Evolutionary conservation across 1,139 yeast species (phyloP).

Genomic region (Suhomyces taliae): DNA sequence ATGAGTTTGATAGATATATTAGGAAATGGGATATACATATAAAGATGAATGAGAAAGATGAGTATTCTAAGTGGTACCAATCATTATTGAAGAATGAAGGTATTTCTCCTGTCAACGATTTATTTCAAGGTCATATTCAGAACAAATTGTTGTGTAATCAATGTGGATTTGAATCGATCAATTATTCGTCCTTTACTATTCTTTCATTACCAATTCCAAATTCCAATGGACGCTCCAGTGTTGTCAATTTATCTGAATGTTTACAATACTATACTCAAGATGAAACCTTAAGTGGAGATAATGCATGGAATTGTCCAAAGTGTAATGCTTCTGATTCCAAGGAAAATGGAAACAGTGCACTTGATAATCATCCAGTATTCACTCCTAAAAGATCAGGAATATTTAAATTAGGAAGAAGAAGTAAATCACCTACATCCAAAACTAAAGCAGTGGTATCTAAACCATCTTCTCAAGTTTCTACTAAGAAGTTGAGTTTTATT

Average conservation of each 20-base stretch:
- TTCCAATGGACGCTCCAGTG: constrained; percentile 20
- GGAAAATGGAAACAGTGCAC: constrained; percentile 11
- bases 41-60: constrained; percentile 37
- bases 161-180: constrained; percentile 60
- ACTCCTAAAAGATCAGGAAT: constrained; percentile 32
- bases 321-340: constrained; percentile 35
- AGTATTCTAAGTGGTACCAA: constrained; percentile 61
- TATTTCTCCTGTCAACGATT: constrained; percentile 61
- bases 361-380: constrained; percentile 44
- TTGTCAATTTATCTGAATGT: constrained; percentile 58
- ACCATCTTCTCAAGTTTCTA: constrained; percentile 27
- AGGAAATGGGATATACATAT: constrained; percentile 36
- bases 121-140: constrained; percentile 69
- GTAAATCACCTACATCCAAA: constrained; percentile 33
- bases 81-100: constrained; percentile 56
- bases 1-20: constrained; percentile 27
- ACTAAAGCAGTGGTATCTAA: constrained; percentile 14
- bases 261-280: constrained; percentile 65
- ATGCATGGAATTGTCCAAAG: constrained; percentile 78
- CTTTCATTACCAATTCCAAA: constrained; percentile 68
- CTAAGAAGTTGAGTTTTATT: constrained; percentile 60
- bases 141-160: constrained; percentile 60
- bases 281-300: constrained; percentile 67
- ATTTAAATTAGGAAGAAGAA: constrained; percentile 35
- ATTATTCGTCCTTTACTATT: constrained; percentile 61